Base-by-base conservation (phyloP, 2,329 filamentous ascomycete species). In the Graphilbum ipis-grandicollis region DNA sequence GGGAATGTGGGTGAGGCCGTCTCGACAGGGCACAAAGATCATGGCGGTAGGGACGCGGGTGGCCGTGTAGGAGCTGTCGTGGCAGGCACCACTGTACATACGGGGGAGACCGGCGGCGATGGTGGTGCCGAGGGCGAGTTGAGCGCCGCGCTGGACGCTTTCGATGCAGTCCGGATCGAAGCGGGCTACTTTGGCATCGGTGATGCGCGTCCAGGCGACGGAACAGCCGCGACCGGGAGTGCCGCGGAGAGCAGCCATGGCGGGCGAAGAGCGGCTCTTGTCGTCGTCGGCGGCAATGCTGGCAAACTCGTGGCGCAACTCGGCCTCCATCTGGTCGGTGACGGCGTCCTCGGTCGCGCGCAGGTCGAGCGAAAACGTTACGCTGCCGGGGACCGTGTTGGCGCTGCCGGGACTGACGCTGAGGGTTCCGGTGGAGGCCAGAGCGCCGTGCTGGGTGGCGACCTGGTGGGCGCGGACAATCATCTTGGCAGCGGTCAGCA, bases 341-440 rank as follows among this genome's bases (percentile, higher is more conserved):
- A 56, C 56, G 46, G 75, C 68, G 28, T 65, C 59, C 9, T 60
- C 63, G 0, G 67, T 63, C 9, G 26, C 9, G 21, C 78, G 69
- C 34, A 83, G 68, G 48, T 84, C 79, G 8, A 83, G 65, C 15
- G 65, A 73, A 52, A 83, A 81, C 29, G 61, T 62, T 4, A 81
- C 79, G 28, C 59, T 55, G 1, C 75, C 75, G 0, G 79, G 75
- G 1, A 84, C 73, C 0, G 79, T 85, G 52, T 85, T 84, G 13
- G 77, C 76, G 39, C 67, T 76, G 4, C 76, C 75, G 7, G 44
- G 43, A 12, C 39, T 28, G 1, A 33, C 39, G 1, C 31, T 38
- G 9, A 55, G 35, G 5, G 51, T 49, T 0, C 53, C 53, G 0
- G 52, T 52, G 0, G 53, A 52, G 1, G 48, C 39, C 0, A 56